A percentile compares a stretch with the other conserved stretches of the same genome.
phyloP scores from a whole-genome alignment of 2,329 filamentous ascomycete species.

The Passalora sequoiae region DNA sequence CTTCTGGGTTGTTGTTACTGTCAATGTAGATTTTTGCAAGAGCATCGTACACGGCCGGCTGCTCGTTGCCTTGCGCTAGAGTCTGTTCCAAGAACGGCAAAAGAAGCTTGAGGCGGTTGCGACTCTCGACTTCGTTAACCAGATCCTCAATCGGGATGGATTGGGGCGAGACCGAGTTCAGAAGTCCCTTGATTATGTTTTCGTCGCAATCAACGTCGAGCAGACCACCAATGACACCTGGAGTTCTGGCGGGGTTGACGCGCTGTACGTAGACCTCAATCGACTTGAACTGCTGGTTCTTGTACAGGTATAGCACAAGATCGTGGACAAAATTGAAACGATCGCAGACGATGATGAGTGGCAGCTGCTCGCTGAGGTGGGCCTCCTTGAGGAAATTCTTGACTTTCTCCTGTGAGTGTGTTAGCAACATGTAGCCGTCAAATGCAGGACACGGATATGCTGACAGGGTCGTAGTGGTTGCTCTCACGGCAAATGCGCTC shows the following conservation, averaged over 20 bases:
- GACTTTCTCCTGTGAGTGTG: constrained; percentile 84
- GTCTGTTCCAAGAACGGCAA: constrained; percentile 94
- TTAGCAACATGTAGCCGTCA: constrained; percentile 29
- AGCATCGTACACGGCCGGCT: constrained; percentile 95
- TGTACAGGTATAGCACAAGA: constrained; percentile 91
- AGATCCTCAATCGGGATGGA: constrained; percentile 92
- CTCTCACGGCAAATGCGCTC: constrained; percentile 96
- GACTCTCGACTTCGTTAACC: constrained; percentile 87
- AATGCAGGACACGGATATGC: not conserved
- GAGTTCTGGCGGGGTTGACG: constrained; percentile 86
- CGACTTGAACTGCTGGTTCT: constrained; percentile 98
- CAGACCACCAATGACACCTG: constrained; percentile 85
- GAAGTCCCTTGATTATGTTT: constrained; percentile 85
- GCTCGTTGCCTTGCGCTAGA: constrained; percentile 81
- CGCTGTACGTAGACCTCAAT: constrained; percentile 98
- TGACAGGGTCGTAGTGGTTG: constrained; percentile 36
- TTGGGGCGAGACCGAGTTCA: constrained; percentile 75
- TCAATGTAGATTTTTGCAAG: constrained; percentile 99
- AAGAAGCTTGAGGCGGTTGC: constrained; percentile 91
- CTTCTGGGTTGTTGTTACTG: constrained; percentile 95
- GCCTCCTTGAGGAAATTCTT: constrained; percentile 99
- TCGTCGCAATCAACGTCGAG: constrained; percentile 98
- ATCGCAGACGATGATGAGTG: constrained; percentile 96
- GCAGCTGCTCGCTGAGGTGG: constrained; percentile 82
- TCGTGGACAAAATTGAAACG: constrained; percentile 99